Evolutionary conservation across 2,329 filamentous ascomycete genomes (phyloP).

Genomic region (Ustulina deusta): DNA sequence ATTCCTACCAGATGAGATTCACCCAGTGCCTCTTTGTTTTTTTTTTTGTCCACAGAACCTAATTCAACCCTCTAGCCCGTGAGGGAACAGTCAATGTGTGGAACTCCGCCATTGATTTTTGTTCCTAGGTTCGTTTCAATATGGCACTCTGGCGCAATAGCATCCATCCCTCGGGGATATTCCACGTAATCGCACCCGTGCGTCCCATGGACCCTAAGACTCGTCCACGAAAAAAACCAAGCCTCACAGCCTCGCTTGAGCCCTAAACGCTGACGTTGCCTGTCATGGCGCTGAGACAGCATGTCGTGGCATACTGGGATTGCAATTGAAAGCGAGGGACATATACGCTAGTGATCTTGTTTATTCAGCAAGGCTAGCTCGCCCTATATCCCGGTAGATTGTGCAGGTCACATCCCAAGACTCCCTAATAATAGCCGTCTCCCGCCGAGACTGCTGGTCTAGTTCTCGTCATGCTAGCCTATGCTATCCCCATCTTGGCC

Average conservation of each 20-base stretch:
- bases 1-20: not conserved
- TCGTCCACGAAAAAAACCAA: constrained; percentile 22
- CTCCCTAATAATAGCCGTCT: constrained; percentile 8
- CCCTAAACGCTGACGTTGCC: constrained; percentile 1
- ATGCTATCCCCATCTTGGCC: constrained; percentile 17
- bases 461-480: constrained; percentile 1
- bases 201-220: not conserved
- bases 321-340: not conserved
- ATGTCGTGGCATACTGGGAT: not conserved
- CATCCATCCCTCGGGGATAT: not conserved
- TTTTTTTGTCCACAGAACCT: not conserved
- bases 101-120: constrained; percentile 10
- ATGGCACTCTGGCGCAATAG: not conserved
- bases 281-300: constrained; percentile 4
- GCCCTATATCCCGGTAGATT: not conserved
- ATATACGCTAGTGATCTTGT: not conserved
- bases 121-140: not conserved
- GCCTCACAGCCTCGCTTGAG: constrained; percentile 25
- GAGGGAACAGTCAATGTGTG: not conserved
- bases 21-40: not conserved
- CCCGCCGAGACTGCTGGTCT: constrained; percentile 18
- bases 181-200: not conserved
- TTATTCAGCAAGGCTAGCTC: constrained; percentile 11
- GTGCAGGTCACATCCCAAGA: constrained; percentile 2
- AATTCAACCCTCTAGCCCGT: not conserved